Percentiles rank a stretch among this genome's conserved stretches.
phyloP scores from a whole-genome alignment of 2,329 filamentous ascomycete species.

The Acephala macrosclerotiorum region DNA sequence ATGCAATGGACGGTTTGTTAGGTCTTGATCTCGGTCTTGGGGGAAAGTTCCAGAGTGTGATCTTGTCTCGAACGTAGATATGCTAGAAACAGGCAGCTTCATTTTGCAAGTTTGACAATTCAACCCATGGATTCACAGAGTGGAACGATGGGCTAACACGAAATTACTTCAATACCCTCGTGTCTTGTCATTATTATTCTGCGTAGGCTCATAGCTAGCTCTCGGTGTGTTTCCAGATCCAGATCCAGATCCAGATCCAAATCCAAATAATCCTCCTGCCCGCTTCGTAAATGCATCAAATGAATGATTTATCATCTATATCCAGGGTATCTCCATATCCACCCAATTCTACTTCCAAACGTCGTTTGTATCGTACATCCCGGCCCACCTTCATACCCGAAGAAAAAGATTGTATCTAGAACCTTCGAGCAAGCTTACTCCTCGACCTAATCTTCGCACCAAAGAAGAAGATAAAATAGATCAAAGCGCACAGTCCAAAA shows the following conservation, averaged over 20 bases:
- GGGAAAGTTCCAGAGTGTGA: no score
- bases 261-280: not conserved
- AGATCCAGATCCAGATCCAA: no score
- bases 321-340: conserved; percentile 1
- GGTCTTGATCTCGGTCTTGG: no score
- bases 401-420: conserved; percentile 16
- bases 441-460: conserved; percentile 44
- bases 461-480: conserved; percentile 52
- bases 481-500: conserved; percentile 48
- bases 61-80: no score
- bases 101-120: no score
- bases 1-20: no score
- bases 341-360: not conserved
- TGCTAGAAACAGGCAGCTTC: no score
- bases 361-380: conserved; percentile 4
- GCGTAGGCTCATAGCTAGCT: not conserved
- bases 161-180: not conserved
- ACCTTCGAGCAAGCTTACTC: conserved; percentile 47
- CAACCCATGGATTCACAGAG: no score
- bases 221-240: no score
- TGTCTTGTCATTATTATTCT: not conserved
- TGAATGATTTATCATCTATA: not conserved
- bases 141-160: no score
- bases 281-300: conserved; percentile 1
- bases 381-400: no score